Percentiles rank a stretch among this genome's conserved stretches.
Evolutionary conservation across 1,284 basidiomycete species (phyloP).

Genomic region (Butyriboletus regius): DNA sequence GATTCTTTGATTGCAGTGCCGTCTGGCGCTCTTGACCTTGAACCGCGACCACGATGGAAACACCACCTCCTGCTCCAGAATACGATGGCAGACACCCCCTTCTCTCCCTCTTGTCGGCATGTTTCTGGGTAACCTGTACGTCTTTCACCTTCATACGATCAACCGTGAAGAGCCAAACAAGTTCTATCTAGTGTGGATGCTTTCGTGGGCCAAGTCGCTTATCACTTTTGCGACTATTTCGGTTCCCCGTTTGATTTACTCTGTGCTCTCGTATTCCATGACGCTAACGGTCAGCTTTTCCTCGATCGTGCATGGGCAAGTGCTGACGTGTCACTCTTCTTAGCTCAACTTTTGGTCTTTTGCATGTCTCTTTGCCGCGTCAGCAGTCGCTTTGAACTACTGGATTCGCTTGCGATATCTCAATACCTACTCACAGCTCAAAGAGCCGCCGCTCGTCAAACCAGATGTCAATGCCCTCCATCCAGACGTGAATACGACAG

Average conservation of each 20-base stretch:
- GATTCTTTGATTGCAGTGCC: background rate
- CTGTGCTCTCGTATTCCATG: constrained; percentile 79
- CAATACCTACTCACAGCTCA: constrained; percentile 71
- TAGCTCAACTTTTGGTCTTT: constrained; percentile 86
- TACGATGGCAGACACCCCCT: constrained; percentile 46
- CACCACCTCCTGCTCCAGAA: constrained; percentile 12
- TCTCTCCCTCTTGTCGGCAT: constrained; percentile 66
- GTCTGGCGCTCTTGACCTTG: background rate
- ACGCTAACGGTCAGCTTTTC: constrained; percentile 62
- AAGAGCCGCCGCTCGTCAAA: constrained; percentile 76
- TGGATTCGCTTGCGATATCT: constrained; percentile 78
- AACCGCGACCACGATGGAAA: constrained; percentile 23
- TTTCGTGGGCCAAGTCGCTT: constrained; percentile 66
- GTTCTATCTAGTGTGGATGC: constrained; percentile 58
- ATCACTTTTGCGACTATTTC: constrained; percentile 75
- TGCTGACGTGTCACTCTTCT: constrained; percentile 1
- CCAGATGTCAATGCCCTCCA: constrained; percentile 74
- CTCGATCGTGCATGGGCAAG: background rate
- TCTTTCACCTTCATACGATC: constrained; percentile 15
- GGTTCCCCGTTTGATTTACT: constrained; percentile 67
- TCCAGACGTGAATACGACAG: constrained; percentile 73
- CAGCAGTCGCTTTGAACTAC: constrained; percentile 66
- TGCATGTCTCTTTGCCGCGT: constrained; percentile 64
- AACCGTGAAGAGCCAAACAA: constrained; percentile 7
- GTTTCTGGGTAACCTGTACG: constrained; percentile 74